A percentile compares a stretch with the other conserved stretches of the same genome.
Conservation (phyloP, 2,329 filamentous ascomycete genomes). For the Aspergillus hortae region DNA sequence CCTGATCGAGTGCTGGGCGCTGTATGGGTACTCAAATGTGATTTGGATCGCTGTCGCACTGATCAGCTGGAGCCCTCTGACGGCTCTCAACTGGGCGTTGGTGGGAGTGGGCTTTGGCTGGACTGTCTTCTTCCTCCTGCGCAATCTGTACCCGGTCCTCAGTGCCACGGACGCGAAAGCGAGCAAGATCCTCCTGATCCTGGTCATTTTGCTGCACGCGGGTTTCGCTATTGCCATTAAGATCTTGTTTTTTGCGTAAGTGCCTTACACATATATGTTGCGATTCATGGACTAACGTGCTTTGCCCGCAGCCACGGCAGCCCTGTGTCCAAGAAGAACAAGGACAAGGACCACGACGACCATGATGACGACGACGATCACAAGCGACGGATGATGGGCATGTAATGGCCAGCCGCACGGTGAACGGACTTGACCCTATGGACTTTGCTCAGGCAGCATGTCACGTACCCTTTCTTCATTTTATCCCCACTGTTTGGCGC, state of each 20-base stretch:
- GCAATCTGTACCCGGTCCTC: slow-evolving; percentile 87
- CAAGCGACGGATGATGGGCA: slow-evolving; percentile 29
- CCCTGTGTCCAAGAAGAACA: slow-evolving; percentile 48
- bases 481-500: slow-evolving; percentile 1
- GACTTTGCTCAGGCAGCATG: slow-evolving; percentile 14
- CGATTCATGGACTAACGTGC: slow-evolving; percentile 10
- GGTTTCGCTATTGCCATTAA: slow-evolving; percentile 94
- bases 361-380: slow-evolving; percentile 27
- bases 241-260: slow-evolving; percentile 85
- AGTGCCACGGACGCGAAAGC: slow-evolving; percentile 90
- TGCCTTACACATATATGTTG: slow-evolving; percentile 12
- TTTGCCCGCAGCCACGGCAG: slow-evolving; percentile 56
- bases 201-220: slow-evolving; percentile 81
- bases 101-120: slow-evolving; percentile 80
- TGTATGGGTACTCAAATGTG: slow-evolving; percentile 95
- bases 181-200: slow-evolving; percentile 78
- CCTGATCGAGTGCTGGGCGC: slow-evolving; percentile 87
- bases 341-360: slow-evolving; percentile 31
- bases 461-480: not conserved
- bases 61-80: slow-evolving; percentile 83
- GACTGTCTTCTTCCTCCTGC: slow-evolving; percentile 77
- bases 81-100: slow-evolving; percentile 88
- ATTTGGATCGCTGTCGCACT: slow-evolving; percentile 95
- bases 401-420: slow-evolving; percentile 6
- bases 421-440: not conserved